phyloP scores from a whole-genome alignment of 1,284 basidiomycete species.

The Leccinum proliferum region DNA sequence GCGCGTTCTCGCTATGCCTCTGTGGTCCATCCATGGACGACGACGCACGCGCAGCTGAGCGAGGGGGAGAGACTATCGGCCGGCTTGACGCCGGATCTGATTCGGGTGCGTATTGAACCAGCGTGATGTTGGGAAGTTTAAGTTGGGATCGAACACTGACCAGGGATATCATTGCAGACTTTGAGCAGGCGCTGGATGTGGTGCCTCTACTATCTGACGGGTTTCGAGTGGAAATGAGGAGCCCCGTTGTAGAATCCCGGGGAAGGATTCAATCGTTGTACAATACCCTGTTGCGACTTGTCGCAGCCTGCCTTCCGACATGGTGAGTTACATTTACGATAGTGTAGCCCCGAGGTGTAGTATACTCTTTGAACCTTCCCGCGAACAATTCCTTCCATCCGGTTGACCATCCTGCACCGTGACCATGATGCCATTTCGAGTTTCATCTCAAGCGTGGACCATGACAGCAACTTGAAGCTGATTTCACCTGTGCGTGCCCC shows the following conservation, averaged over 20 bases:
- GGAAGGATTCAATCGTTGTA: neutral
- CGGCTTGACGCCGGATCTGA: constrained; percentile 78
- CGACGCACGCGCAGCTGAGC: constrained; percentile 79
- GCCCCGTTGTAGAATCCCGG: neutral
- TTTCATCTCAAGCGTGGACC: too few relatives aligned
- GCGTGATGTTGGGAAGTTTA: constrained; percentile 3
- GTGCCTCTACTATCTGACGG: neutral
- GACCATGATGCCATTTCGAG: too few relatives aligned
- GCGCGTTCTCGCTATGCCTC: constrained; percentile 72
- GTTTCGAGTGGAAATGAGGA: neutral
- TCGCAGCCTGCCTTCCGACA: neutral
- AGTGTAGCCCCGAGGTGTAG: neutral
- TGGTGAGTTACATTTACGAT: neutral
- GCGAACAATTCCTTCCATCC: too few relatives aligned
- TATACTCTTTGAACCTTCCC: too few relatives aligned
- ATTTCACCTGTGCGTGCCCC: too few relatives aligned
- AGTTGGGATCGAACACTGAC: constrained; percentile 81
- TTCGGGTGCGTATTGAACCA: constrained; percentile 55
- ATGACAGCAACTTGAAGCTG: too few relatives aligned
- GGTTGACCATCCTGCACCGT: too few relatives aligned
- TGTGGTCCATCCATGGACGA: constrained; percentile 83
- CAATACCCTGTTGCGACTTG: neutral
- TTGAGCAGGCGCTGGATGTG: constrained; percentile 40
- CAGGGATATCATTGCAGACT: constrained; percentile 82
- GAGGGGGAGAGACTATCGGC: constrained; percentile 62